Evolutionary conservation across 2,329 filamentous ascomycete species (phyloP).

Genomic region (Botrytis galanthina): DNA sequence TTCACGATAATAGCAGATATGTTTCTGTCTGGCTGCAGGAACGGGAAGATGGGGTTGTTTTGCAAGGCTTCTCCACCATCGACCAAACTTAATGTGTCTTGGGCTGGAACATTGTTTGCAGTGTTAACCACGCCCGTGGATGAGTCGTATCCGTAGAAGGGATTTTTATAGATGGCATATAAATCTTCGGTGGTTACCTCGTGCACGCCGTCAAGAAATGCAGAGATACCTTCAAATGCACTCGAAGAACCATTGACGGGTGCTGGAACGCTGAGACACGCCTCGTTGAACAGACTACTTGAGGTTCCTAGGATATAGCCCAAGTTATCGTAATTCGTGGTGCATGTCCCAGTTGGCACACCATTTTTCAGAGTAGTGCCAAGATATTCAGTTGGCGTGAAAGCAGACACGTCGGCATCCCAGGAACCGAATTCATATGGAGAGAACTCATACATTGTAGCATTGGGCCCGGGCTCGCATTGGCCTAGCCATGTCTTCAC

Average conservation of each 20-base stretch:
- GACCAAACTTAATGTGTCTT: constrained; percentile 42
- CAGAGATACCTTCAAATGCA: constrained; percentile 31
- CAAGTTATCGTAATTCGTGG: constrained; percentile 48
- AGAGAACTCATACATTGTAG: constrained; percentile 63
- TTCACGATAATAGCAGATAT: constrained; percentile 46
- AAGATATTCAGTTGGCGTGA: constrained; percentile 58
- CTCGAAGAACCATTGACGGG: constrained; percentile 25
- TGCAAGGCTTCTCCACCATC: constrained; percentile 48
- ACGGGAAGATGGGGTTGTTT: constrained; percentile 49
- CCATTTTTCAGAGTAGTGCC: constrained; percentile 58
- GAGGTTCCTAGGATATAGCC: constrained; percentile 48
- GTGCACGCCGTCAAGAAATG: constrained; percentile 37
- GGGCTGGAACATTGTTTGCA: constrained; percentile 38
- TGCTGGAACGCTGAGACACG: constrained; percentile 23
- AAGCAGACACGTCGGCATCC: constrained; percentile 58
- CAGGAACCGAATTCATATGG: constrained; percentile 66
- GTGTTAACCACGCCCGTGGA: constrained; percentile 26
- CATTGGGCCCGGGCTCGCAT: constrained; percentile 46
- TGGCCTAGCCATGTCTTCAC: constrained; percentile 40
- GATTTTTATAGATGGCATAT: constrained; percentile 58
- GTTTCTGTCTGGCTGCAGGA: constrained; percentile 43
- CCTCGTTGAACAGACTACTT: constrained; percentile 43
- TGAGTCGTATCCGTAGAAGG: constrained; percentile 50
- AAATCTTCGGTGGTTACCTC: constrained; percentile 36
- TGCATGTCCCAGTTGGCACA: constrained; percentile 42